phyloP scores from a whole-genome alignment of 176 grass and related monocot genomes.

The sorghum (Sorghum bicolor) region Sorghum_bicolor_NCBIv3 NC_012872.2:66735001-66735500 shows the following conservation, averaged over 20 bases:
- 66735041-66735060: neutral
- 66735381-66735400: too few relatives aligned
- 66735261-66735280: conserved; percentile 32
- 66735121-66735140: conserved; percentile 45
- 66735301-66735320: neutral
- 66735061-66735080: neutral
- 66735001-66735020: conserved; percentile 26
- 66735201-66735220: conserved; percentile 44
- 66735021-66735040: conserved; percentile 49
- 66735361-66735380: conserved; percentile 6
- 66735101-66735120: conserved; percentile 8
- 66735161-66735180: neutral
- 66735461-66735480: too few relatives aligned
- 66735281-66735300: conserved; percentile 51
- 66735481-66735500: too few relatives aligned
- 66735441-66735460: neutral
- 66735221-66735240: conserved; percentile 85
- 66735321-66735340: conserved; percentile 7
- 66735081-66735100: neutral
- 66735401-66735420: too few relatives aligned
- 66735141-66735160: conserved; percentile 23
- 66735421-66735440: too few relatives aligned
- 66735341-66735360: neutral
- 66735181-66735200: neutral
- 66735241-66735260: conserved; percentile 32